phyloP scores from a whole-genome alignment of 768 basidiomycete species.

The Mycena indigotica region DNA sequence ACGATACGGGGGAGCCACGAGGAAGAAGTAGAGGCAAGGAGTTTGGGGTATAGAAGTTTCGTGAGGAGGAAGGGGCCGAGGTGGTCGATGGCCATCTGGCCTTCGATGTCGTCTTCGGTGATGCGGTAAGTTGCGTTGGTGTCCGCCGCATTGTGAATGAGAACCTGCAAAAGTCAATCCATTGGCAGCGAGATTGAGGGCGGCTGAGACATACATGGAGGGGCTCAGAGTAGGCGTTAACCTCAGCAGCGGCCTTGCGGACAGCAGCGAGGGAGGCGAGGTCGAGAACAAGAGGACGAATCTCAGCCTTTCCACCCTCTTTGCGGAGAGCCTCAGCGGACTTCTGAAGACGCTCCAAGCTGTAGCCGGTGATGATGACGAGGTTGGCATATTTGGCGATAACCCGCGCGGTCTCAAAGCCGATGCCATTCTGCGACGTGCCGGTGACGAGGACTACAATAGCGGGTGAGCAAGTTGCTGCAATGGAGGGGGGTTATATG shows the following conservation, averaged over 20 bases:
- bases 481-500: not conserved
- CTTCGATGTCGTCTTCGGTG: slow-evolving; percentile 6
- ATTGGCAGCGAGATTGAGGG: not conserved
- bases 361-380: slow-evolving; percentile 11
- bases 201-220: slow-evolving; percentile 1
- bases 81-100: slow-evolving; percentile 5
- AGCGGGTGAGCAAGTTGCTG: not conserved
- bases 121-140: not conserved
- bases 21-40: slow-evolving; percentile 1
- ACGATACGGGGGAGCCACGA: slow-evolving; percentile 4
- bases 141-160: slow-evolving; percentile 12
- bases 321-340: slow-evolving; percentile 1
- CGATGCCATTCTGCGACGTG: not conserved
- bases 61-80: slow-evolving; percentile 14
- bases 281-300: slow-evolving; percentile 6
- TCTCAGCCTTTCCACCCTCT: not conserved
- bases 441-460: slow-evolving; percentile 13
- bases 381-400: slow-evolving; percentile 6
- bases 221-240: slow-evolving; percentile 8
- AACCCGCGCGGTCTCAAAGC: not conserved
- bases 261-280: slow-evolving; percentile 4
- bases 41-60: slow-evolving; percentile 6
- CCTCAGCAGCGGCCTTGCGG: slow-evolving; percentile 8
- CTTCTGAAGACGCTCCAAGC: not conserved
- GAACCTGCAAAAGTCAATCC: slow-evolving; percentile 1